phyloP scores from a whole-genome alignment of 2,329 filamentous ascomycete genomes.

The Coniella vitis region DNA sequence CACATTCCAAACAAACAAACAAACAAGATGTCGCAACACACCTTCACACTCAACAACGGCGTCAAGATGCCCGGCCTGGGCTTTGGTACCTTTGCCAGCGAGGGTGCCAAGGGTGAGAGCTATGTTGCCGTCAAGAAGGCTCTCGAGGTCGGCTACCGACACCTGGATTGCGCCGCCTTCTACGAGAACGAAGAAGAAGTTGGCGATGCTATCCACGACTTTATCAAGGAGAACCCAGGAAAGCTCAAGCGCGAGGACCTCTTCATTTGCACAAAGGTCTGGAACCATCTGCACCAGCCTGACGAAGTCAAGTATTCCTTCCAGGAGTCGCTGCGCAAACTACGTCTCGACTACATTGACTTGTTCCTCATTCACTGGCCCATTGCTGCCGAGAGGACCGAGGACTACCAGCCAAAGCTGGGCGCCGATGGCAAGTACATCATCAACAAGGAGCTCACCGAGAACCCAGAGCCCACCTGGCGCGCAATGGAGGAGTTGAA shows the following conservation, averaged over 20 bases:
- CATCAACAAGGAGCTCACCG: slow-evolving; percentile 53
- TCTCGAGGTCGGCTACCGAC: slow-evolving; percentile 56
- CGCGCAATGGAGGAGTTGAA: slow-evolving; percentile 54
- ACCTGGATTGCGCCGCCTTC: slow-evolving; percentile 62
- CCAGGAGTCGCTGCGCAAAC: slow-evolving; percentile 41
- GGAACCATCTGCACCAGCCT: slow-evolving; percentile 58
- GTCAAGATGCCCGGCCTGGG: slow-evolving; percentile 56
- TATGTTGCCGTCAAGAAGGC: slow-evolving; percentile 59
- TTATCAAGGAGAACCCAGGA: slow-evolving; percentile 30
- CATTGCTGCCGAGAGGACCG: slow-evolving; percentile 37
- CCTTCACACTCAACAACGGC: slow-evolving; percentile 41
- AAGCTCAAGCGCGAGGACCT: slow-evolving; percentile 46
- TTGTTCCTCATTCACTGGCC: slow-evolving; percentile 52
- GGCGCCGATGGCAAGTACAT: slow-evolving; percentile 40
- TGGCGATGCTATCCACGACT: slow-evolving; percentile 47
- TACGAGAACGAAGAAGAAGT: slow-evolving; percentile 63
- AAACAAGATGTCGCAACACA: slow-evolving; percentile 19
- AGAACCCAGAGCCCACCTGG: slow-evolving; percentile 60
- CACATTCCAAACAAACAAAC: slow-evolving; percentile 17
- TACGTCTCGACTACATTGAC: slow-evolving; percentile 49
- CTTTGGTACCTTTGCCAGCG: slow-evolving; percentile 61
- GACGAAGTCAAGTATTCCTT: slow-evolving; percentile 49
- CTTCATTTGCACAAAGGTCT: slow-evolving; percentile 62
- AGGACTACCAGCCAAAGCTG: slow-evolving; percentile 35
- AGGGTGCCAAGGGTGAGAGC: slow-evolving; percentile 53